Evolutionary conservation across 306 rosid genomes (phyloP).

Genomic region (Dryas octopetala): DNA sequence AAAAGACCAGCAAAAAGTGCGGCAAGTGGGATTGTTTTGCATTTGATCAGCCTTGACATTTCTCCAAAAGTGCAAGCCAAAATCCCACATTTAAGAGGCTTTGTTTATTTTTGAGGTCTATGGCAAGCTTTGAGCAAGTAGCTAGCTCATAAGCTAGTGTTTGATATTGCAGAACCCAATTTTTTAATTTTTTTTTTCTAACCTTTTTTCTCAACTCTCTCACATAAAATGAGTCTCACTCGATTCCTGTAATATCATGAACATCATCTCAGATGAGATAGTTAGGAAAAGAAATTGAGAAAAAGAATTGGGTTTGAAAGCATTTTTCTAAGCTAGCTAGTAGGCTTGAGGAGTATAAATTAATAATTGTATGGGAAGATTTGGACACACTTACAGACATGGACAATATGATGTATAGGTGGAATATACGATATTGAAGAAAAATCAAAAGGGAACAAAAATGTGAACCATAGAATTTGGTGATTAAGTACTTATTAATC

Average conservation of each 20-base stretch:
- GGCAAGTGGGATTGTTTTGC: conserved; percentile 61
- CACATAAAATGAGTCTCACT: too few relatives aligned
- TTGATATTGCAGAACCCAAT: too few relatives aligned
- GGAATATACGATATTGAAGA: conserved; percentile 29
- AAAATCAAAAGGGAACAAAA: conserved; percentile 27
- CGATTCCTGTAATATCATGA: too few relatives aligned
- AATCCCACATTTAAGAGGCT: conserved; percentile 36
- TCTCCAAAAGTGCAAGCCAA: conserved; percentile 38
- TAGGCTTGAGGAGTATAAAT: conserved; percentile 12
- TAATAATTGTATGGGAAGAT: conserved; percentile 42
- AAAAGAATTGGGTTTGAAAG: too few relatives aligned
- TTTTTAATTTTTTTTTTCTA: too few relatives aligned
- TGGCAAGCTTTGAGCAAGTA: background rate
- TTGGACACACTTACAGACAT: conserved; percentile 23
- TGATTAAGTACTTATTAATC: conserved; percentile 30
- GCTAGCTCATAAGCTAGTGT: too few relatives aligned
- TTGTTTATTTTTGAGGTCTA: conserved; percentile 35
- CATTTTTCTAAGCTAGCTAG: background rate
- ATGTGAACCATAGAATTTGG: conserved; percentile 32
- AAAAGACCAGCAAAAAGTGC: conserved; percentile 82
- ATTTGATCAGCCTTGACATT: conserved; percentile 42
- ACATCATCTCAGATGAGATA: too few relatives aligned
- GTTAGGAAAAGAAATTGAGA: too few relatives aligned
- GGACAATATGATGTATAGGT: conserved; percentile 38
- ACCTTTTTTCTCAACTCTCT: background rate